A percentile compares a stretch with the other conserved stretches of the same genome.
These are phyloP conservation scores for Gypsophila paniculata DNA, from an alignment of 179 eudicot species.

Conservation along the genomic window DNA sequence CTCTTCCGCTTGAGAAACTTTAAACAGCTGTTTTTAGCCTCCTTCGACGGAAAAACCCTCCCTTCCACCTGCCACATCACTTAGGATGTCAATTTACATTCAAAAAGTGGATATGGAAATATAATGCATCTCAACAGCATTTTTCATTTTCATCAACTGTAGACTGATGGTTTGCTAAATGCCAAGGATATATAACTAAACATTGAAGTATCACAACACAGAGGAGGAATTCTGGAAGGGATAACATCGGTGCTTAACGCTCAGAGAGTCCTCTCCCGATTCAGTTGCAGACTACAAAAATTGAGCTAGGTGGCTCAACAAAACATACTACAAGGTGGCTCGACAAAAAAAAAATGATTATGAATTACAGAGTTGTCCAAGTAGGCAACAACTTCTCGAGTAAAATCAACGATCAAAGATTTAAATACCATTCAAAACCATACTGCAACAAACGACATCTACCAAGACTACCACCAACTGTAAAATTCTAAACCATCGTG, in stretches of 20 bases:
- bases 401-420: too few relatives aligned
- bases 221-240: background rate
- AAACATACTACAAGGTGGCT: too few relatives aligned
- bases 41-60: slow-evolving; percentile 60
- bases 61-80: slow-evolving; percentile 69
- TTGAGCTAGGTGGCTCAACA: background rate
- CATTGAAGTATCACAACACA: background rate
- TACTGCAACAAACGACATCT: too few relatives aligned
- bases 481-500: too few relatives aligned
- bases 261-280: background rate
- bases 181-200: background rate
- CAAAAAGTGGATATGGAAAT: too few relatives aligned
- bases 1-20: slow-evolving; percentile 77
- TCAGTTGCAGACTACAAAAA: background rate
- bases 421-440: too few relatives aligned
- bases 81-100: background rate
- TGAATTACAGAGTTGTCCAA: too few relatives aligned
- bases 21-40: slow-evolving; percentile 48
- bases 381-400: too few relatives aligned
- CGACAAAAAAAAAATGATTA: too few relatives aligned
- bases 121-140: too few relatives aligned
- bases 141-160: too few relatives aligned
- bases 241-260: background rate
- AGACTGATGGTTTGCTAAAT: background rate
- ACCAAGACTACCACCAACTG: too few relatives aligned